Base-by-base conservation (phyloP, 129 eudicot genomes). In the Ambrosia trifida region DNA sequence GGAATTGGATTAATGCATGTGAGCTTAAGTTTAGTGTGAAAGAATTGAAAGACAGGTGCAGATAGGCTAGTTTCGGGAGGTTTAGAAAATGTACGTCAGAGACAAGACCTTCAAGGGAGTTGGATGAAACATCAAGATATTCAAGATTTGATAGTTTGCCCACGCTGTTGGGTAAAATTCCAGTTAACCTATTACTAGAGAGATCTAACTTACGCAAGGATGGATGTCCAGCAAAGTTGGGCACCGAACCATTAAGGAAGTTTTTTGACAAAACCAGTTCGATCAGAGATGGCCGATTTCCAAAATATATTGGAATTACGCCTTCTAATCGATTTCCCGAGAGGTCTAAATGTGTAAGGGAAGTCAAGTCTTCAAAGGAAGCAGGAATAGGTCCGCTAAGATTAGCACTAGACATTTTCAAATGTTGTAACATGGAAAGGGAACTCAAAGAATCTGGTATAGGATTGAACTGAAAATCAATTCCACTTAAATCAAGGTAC, bases 21-120 rank as follows among this genome's bases (percentile, higher is more conserved):
- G 12, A 33, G 47, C 78, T 69, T n/a, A 67, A 38, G 18, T 73
- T 41, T 4, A 82, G 14, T 18, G 57, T 12, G 2, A 82, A 18
- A 24, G 70, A 11, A 77, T 82, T 82, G 20, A 11, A 69, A 47
- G 86, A 82, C 41, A 79, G 13, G 33, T 73, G 71, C 44, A 67
- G 2, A 49, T 35, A n/a, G 17, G 11, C 11, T 16, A 73, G 41
- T 32, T 44, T 17, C 16, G 18, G 41, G 50, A 79, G 69, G 51
- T 66, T 79, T 14, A 38, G 69, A 35, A 79, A 67, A 43, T 79
- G 79, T 5, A 12, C 57, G 12, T 67, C 49, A 24, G 40, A 66
- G 69, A 79, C 50, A 4, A 46, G 19, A 14, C 79, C 70, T 19
- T 58, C 47, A 7, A 79, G 69, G 35, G 64, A 66, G 69, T 79